A percentile compares a stretch with the other conserved stretches of the same genome.
Conservation (phyloP, 2,329 filamentous ascomycete species). For the Nectriaceae sp. region DNA sequence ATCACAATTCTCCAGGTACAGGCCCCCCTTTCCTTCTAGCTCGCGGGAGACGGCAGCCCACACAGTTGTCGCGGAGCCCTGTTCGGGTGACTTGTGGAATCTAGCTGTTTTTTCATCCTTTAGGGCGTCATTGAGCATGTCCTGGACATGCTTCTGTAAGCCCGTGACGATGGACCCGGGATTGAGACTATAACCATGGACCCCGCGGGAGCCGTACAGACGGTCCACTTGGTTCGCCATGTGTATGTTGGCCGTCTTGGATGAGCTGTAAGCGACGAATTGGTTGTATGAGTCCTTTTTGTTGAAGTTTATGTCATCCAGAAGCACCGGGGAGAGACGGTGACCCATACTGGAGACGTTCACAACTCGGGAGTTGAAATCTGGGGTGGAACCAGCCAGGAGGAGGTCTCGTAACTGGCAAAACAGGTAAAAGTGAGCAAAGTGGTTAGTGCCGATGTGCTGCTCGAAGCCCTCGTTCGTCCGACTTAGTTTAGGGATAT, state of each 20-base stretch:
- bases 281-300: conserved; percentile 29
- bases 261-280: conserved; percentile 43
- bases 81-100: conserved; percentile 5
- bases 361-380: conserved; percentile 47
- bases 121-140: background rate
- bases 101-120: background rate
- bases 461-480: conserved; percentile 27
- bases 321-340: conserved; percentile 32
- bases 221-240: conserved; percentile 51
- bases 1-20: background rate
- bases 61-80: conserved; percentile 2
- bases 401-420: conserved; percentile 46
- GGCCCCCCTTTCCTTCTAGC: conserved; percentile 5
- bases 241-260: conserved; percentile 51
- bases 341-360: conserved; percentile 45
- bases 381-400: conserved; percentile 37
- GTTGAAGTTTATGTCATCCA: conserved; percentile 38
- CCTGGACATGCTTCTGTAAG: background rate
- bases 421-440: conserved; percentile 56
- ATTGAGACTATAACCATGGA: conserved; percentile 41
- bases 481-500: conserved; percentile 7
- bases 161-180: conserved; percentile 43
- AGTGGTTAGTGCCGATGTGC: conserved; percentile 55
- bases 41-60: conserved; percentile 2
- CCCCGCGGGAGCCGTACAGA: conserved; percentile 39